Base-by-base conservation (phyloP, 192 early-diverging fungal species). In the Coemansia sp. region DNA sequence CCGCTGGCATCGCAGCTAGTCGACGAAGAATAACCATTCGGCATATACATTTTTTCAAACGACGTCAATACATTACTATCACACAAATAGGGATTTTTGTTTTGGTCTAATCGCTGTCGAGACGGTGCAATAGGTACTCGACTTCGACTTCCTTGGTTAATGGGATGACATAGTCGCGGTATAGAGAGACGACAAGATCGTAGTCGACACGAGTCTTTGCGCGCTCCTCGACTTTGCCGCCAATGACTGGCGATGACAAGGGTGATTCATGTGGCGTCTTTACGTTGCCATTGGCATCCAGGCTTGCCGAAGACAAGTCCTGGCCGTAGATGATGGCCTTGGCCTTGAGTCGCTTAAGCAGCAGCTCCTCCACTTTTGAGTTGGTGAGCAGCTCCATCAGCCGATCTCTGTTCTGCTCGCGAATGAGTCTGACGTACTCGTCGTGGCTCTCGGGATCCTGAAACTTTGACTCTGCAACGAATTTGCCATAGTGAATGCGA, bases 381-480 rank as follows among this genome's bases (percentile, higher is more conserved):
- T 99, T 97, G 15, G 96, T 99, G 38, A 99, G 85, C 16, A 97
- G 86, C 36, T 92, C 88, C 82, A 94, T 90, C 55, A 98, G 88
- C 5, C 88, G 91, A 8, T 91, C 86, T 15, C 89, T 79, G 67
- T 99, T 93, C 52, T 88, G 71, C 42, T 81, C 78, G 65, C 89
- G 80, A 75, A 97, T 97, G 41, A 91, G 77, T 18, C 70, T 70
- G 18, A 96, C 93, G 67, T 96, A 97, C 70, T 87, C 79, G 46
- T 86, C 84, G 72, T 95, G 95, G n/a, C 79, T 73, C 57, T 67
- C 73, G 41, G 88, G 91, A 78, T 92, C 96, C 68, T 87, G 90
- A 82, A 99, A 99, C 84, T 99, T 99, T 24, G 96, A 91, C 78
- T 99, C 97, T 27, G 96, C 96, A 33, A 97, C 92, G 76, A 96